Conservation (phyloP, 2,329 filamentous ascomycete genomes). For the Karstenula rhodostoma region DNA sequence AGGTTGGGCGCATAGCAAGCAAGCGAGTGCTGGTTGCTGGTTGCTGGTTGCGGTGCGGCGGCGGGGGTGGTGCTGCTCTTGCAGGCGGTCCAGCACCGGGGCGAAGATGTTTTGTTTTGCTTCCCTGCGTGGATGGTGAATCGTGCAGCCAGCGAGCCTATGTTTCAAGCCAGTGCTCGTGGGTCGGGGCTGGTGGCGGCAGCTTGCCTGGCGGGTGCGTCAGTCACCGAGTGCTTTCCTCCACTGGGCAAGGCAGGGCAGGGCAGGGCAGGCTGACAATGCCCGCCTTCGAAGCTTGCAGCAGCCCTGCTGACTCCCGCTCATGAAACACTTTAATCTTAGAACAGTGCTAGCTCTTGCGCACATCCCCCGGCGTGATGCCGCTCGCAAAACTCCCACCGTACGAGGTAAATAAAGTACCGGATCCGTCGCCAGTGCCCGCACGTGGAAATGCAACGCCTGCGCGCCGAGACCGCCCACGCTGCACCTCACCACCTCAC, state of each 20-base stretch:
- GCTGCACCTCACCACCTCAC: too few species aligned
- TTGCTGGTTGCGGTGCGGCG: slow-evolving; percentile 1
- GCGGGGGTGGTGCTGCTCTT: slow-evolving; percentile 2
- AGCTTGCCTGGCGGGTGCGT: slow-evolving; percentile 39
- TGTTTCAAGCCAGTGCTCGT: not conserved
- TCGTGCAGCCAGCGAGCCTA: not conserved
- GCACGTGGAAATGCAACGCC: slow-evolving; percentile 1
- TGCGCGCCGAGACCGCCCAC: slow-evolving; percentile 5
- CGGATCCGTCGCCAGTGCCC: slow-evolving; percentile 4
- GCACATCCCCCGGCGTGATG: not conserved
- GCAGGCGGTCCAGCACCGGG: not conserved
- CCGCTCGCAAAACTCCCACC: not conserved
- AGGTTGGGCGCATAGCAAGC: slow-evolving; percentile 36
- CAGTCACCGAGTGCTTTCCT: slow-evolving; percentile 17
- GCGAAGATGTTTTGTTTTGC: not conserved
- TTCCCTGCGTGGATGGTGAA: not conserved
- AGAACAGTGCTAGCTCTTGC: slow-evolving; percentile 8
- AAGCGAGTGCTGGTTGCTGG: slow-evolving; percentile 21
- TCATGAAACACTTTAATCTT: slow-evolving; percentile 15
- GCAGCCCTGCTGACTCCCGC: slow-evolving; percentile 14
- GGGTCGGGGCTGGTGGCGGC: slow-evolving; percentile 36
- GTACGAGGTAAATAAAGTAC: slow-evolving; percentile 7
- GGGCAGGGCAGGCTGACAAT: too few species aligned
- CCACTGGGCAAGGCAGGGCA: too few species aligned
- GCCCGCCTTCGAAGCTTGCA: too few species aligned